Evolutionary conservation across 352 stramenopile genomes (phyloP).

Genomic region (Aphanomyces cochlioides): DNA sequence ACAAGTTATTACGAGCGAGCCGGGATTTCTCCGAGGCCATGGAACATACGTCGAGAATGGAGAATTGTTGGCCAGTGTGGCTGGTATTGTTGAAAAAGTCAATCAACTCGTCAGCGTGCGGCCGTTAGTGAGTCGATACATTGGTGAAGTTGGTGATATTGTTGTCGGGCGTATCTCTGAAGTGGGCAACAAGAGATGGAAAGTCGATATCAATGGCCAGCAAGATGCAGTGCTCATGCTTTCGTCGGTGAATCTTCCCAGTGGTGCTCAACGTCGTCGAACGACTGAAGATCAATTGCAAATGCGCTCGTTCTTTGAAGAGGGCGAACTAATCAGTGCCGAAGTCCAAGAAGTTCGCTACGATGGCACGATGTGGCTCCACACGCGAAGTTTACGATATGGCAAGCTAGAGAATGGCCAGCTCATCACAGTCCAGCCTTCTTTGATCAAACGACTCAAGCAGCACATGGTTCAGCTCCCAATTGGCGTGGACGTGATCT

Average conservation of each 20-base stretch:
- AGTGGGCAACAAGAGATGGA: conserved; percentile 93
- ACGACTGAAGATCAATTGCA: conserved; percentile 96
- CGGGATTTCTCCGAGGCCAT: conserved; percentile 88
- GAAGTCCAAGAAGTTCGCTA: conserved; percentile 83
- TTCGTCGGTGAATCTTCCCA: conserved; percentile 92
- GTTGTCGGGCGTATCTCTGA: conserved; percentile 93
- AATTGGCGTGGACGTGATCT: conserved; percentile 86
- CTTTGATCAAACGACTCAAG: conserved; percentile 90
- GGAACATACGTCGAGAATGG: conserved; percentile 91
- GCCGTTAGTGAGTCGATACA: conserved; percentile 87
- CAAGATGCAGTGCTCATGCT: conserved; percentile 88
- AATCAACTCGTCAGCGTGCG: conserved; percentile 96
- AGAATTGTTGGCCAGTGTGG: conserved; percentile 89
- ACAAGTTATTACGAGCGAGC: conserved; percentile 73
- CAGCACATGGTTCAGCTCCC: conserved; percentile 91
- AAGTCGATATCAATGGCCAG: conserved; percentile 89
- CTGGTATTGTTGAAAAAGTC: conserved; percentile 93
- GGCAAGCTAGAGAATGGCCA: conserved; percentile 94
- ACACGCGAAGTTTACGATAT: conserved; percentile 93
- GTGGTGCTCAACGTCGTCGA: conserved; percentile 92
- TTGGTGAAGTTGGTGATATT: conserved; percentile 95
- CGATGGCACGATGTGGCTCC: conserved; percentile 91
- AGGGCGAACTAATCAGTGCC: conserved; percentile 95
- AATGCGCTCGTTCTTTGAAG: conserved; percentile 93
- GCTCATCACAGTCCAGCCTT: conserved; percentile 84